Evolutionary conservation across 1,284 basidiomycete genomes (phyloP), one percentile per base, ranked within the genome.

Genomic region (Ganoderma lingzhi): DNA sequence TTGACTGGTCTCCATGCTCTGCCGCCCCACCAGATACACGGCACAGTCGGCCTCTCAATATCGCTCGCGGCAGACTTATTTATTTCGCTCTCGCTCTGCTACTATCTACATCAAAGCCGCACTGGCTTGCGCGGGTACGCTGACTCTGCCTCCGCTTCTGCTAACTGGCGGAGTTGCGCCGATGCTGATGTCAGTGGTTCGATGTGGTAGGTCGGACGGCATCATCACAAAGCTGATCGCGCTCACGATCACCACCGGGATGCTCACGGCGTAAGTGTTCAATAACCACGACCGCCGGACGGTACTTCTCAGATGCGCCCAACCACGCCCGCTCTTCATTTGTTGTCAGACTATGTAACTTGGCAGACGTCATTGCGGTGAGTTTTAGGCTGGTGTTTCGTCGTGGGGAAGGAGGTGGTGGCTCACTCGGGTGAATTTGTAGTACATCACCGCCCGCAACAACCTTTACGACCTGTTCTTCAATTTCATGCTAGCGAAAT

Each of bases 191-290:
- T 23, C 23, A 23, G 45, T 48, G 45, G 45, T 48, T 48, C 3
- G 45, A 19, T n/a, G n/a, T n/a, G 45, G 39, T 41, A 66, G 65
- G 9, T 66, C 59, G 3, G 51, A 66, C 45, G 59, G 61, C 59
- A 66, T 66, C 30, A 62, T 69, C 59, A 65, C 67, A 14, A 69
- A 69, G 53, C 60, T 69, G 30, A 65, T 69, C 14, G 32, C 55
- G 9, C 48, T 69, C 59, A 58, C 63, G 0, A 35, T 69, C 19
- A 62, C 63, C 2, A 69, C 67, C 1, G 67, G 64, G 6, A 41
- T 69, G 48, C 67, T 69, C 42, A 65, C 60, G 19, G 37, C 64
- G 67, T 69, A 44, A 35, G 65, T 58, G 10, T 3, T 10, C 35
- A 35, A 35, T 35, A 35, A 35, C 35, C 35, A 35, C 35, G 35